Evolutionary conservation across 2,329 filamentous ascomycete genomes (phyloP), one percentile per base, ranked within the genome.

Genomic region (Botrytis medusae): DNA sequence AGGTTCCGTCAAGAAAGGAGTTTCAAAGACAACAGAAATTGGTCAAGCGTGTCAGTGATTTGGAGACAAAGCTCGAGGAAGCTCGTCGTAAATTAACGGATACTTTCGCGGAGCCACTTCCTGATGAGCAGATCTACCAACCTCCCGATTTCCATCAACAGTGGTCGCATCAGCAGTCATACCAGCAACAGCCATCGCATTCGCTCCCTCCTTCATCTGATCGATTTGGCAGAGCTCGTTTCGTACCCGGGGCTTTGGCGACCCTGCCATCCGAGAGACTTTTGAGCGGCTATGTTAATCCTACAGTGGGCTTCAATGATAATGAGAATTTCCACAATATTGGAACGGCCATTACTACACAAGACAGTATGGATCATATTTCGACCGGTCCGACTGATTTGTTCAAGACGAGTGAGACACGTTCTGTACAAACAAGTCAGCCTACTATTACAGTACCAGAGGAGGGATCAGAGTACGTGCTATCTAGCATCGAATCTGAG

Each of bases 1-100:
- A 83, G 59, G 83, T 86, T 37, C 84, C 84, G 4, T 89, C 87
- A 3, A 87, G 86, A 77, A 87, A 86, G 76, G 88, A 90, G 70
- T 81, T 90, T 9, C 83, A 86, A 68, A 86, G 85, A 77, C 87
- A 90, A 77, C 83, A 85, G 73, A 89, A 88, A 75, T 81, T 91
- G 46, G 82, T 84, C 59, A 89, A 89, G 81, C 85, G 87, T 70
- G 88, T 91, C 44, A 89, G 87, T 76, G 85, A 90, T 75, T 84
- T 91, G 20, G 89, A 91, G 77, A 79, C 83, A 20, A 89, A 90
- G 78, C 84, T 91, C 44, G 82, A 87, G 25, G 83, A 84, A 51
- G 88, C 88, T 14, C 84, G 87, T 48, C 84, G 84, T 67, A 86
- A 91, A 79, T 83, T 91, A 37, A 82, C 84, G 46, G 82, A 85